A percentile compares a stretch with the other conserved stretches of the same genome.
Conservation (phyloP, 2,329 filamentous ascomycete species). For the Diaporthe sp. region DNA sequence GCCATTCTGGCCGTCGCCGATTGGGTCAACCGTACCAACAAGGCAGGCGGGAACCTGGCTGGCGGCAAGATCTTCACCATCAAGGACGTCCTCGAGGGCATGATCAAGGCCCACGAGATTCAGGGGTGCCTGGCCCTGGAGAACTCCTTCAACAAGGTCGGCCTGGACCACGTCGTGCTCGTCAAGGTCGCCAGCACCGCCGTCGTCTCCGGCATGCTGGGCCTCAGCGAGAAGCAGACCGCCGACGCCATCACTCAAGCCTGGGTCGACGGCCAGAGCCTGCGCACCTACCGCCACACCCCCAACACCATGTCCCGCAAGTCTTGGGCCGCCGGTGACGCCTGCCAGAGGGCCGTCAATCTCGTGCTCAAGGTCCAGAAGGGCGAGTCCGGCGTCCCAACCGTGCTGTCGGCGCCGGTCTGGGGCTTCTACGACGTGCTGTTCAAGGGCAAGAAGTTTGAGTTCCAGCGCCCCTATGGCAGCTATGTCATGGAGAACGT, state of each 20-base stretch:
- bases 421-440: slow-evolving; percentile 99
- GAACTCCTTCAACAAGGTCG: slow-evolving; percentile 99
- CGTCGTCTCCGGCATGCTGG: slow-evolving; percentile 95
- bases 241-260: slow-evolving; percentile 96
- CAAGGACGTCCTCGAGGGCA: slow-evolving; percentile 92
- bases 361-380: slow-evolving; percentile 90
- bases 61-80: slow-evolving; percentile 91
- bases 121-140: slow-evolving; percentile 96
- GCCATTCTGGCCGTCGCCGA: slow-evolving; percentile 97
- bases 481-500: slow-evolving; percentile 99
- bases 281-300: slow-evolving; percentile 96
- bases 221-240: slow-evolving; percentile 89
- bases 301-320: slow-evolving; percentile 99
- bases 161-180: slow-evolving; percentile 95
- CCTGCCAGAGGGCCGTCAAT: slow-evolving; percentile 95
- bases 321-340: slow-evolving; percentile 98
- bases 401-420: slow-evolving; percentile 89
- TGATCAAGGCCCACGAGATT: slow-evolving; percentile 99
- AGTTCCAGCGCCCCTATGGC: slow-evolving; percentile 96
- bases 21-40: slow-evolving; percentile 95
- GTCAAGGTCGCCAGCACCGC: slow-evolving; percentile 98
- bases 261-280: slow-evolving; percentile 95
- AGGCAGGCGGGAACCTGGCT: slow-evolving; percentile 81
- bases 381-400: slow-evolving; percentile 92
- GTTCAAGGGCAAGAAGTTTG: slow-evolving; percentile 95